Evolutionary conservation across 768 basidiomycete genomes (phyloP), one percentile per base, ranked within the genome.

Genomic region (Suillus hirtellus): DNA sequence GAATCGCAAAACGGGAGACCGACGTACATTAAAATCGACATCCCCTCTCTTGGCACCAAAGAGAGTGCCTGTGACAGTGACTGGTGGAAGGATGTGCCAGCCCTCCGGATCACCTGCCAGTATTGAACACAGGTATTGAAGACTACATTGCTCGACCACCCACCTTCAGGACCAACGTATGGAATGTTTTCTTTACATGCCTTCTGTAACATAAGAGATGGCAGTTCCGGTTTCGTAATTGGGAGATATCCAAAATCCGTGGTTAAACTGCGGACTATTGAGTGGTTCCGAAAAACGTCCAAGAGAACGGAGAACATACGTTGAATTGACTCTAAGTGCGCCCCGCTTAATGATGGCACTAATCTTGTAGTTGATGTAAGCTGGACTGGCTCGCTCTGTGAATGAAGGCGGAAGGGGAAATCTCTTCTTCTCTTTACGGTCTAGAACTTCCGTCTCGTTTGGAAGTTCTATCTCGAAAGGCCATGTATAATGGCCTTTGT

Each of bases 321-420:
- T 80, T 62, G 84, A 79, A 67, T 86, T 81, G 3, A 81, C 78
- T 66, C 76, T 81, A 62, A 88, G 71, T 19, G 78, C 71, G 1
- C 81, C 77, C 24, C 84, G 80, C 67, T 79, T 82, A 38, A 87
- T 70, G 1, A 79, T 86, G 31, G 83, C 82, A 15, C 79, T 70
- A 9, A 86, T 67, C 67, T 78, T 80, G 70, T 87, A 88, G 62
- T 87, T 85, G 60, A 87, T 77, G 65, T 85, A 86, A 17, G 78
- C 83, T 1, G 82, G 80, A 52, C 84, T 83, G 1, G 81, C 84
- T 34, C 82, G 76, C 70, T 87, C 86, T 1, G 83, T 80, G 65
- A 86, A 87, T 43, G 75, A 82, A 7, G 84, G 82, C 1, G 86
- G 86, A 15, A 85, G 76, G 4, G 73, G 74, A 56, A 81, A 83